Evolutionary conservation across 768 basidiomycete genomes (phyloP).

Genomic region (Mycena galericulata): DNA sequence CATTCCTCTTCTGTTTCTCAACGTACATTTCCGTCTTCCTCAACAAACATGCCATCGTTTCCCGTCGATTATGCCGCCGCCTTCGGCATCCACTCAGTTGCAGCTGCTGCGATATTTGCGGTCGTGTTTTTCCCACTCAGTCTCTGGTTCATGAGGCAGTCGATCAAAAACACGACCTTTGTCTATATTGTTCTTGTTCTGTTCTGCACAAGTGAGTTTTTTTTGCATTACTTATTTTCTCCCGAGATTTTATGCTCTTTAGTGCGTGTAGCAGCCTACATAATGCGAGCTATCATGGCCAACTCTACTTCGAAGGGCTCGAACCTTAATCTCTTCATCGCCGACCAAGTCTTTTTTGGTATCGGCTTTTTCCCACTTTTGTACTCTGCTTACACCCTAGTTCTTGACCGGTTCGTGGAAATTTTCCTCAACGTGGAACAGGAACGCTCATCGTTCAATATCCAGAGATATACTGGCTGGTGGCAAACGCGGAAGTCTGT

Average conservation of each 20-base stretch:
- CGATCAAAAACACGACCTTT: slow-evolving; percentile 47
- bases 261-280: slow-evolving; percentile 58
- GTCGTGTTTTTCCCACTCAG: slow-evolving; percentile 48
- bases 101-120: slow-evolving; percentile 53
- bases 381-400: slow-evolving; percentile 55
- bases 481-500: neutral
- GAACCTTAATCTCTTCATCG: slow-evolving; percentile 49
- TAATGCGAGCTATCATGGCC: slow-evolving; percentile 52
- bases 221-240: neutral
- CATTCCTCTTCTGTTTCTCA: no score
- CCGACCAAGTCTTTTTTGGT: slow-evolving; percentile 52
- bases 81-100: slow-evolving; percentile 48
- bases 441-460: no score
- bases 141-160: slow-evolving; percentile 45
- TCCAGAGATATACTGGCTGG: no score
- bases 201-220: slow-evolving; percentile 53
- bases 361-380: slow-evolving; percentile 58
- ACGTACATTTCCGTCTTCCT: no score
- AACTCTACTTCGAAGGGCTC: slow-evolving; percentile 46
- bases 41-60: neutral
- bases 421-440: no score
- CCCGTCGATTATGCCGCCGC: slow-evolving; percentile 45
- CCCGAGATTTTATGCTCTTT: neutral
- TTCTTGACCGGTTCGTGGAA: slow-evolving; percentile 55
- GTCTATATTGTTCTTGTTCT: slow-evolving; percentile 48